Conservation (phyloP, 2,329 filamentous ascomycete genomes). For the Fusarium ambrosium region DNA sequence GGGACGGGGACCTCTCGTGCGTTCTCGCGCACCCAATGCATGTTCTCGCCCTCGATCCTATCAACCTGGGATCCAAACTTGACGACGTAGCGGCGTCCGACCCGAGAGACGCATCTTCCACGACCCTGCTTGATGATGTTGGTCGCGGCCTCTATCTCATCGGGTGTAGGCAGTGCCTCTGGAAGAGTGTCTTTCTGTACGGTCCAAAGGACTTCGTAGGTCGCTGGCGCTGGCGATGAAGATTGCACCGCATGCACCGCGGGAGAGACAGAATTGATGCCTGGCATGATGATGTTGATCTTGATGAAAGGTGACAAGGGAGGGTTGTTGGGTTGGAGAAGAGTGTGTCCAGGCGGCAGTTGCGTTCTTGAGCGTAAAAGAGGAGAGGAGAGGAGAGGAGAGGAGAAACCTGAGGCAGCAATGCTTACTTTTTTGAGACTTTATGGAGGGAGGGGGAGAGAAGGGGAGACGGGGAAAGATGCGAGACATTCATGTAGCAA, state of each 20-base stretch:
- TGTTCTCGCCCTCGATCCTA: conserved; percentile 20
- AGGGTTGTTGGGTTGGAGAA: not conserved
- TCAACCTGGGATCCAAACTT: conserved; percentile 24
- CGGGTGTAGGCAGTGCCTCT: conserved; percentile 22
- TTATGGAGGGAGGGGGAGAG: not conserved
- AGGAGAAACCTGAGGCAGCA: not conserved
- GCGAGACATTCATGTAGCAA: not conserved
- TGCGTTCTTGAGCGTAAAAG: not conserved
- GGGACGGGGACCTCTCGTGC: conserved; percentile 17
- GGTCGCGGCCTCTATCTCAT: conserved; percentile 20
- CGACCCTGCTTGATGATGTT: conserved; percentile 4
- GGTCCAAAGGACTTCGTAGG: conserved; percentile 18
- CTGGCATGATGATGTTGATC: not conserved
- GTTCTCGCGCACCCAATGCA: conserved; percentile 10
- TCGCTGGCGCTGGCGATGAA: not conserved
- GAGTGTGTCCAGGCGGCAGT: not conserved
- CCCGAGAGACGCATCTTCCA: conserved; percentile 3
- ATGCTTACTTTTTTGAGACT: not conserved
- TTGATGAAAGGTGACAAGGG: not conserved
- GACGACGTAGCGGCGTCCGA: conserved; percentile 16
- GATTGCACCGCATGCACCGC: not conserved
- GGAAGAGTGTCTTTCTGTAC: conserved; percentile 7
- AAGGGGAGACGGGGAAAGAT: not conserved
- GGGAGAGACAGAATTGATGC: not conserved
- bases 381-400: not conserved